phyloP scores from a whole-genome alignment of 2,329 filamentous ascomycete species.

The Chalara sp. region DNA sequence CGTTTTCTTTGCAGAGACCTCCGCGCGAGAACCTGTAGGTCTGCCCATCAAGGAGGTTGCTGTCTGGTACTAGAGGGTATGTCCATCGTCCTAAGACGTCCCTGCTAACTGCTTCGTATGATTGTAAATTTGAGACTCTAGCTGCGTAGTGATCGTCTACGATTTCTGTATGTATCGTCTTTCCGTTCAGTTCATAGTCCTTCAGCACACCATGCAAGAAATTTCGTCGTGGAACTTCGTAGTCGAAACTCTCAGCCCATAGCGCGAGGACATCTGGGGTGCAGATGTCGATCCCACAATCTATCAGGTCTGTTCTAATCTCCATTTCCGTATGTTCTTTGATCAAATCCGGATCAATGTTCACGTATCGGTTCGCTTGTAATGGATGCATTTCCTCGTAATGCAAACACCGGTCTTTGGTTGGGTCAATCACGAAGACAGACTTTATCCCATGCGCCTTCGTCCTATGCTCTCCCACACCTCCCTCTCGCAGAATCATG shows the following conservation, averaged over 20 bases:
- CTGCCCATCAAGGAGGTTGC: conserved; percentile 73
- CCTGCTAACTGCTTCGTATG: conserved; percentile 82
- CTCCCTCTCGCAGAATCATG: conserved; percentile 77
- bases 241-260: conserved; percentile 98
- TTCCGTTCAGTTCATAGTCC: conserved; percentile 94
- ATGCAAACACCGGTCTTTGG: conserved; percentile 75
- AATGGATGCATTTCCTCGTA: conserved; percentile 84
- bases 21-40: conserved; percentile 65
- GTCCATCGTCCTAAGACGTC: conserved; percentile 86
- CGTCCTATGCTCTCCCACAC: conserved; percentile 62
- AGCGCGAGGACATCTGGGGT: conserved; percentile 90
- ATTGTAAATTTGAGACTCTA: conserved; percentile 75
- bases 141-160: conserved; percentile 79
- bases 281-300: conserved; percentile 94
- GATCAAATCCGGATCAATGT: conserved; percentile 74
- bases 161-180: conserved; percentile 91
- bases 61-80: conserved; percentile 83
- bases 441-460: conserved; percentile 71
- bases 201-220: conserved; percentile 91
- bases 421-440: conserved; percentile 79
- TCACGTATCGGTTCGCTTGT: conserved; percentile 56
- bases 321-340: conserved; percentile 69
- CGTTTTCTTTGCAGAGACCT: conserved; percentile 71
- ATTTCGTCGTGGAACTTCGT: conserved; percentile 80
- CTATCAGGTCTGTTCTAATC: conserved; percentile 79